Evolutionary conservation across 78 protist genomes (phyloP).

Genomic region (Dictyostelium firmibasis): DNA sequence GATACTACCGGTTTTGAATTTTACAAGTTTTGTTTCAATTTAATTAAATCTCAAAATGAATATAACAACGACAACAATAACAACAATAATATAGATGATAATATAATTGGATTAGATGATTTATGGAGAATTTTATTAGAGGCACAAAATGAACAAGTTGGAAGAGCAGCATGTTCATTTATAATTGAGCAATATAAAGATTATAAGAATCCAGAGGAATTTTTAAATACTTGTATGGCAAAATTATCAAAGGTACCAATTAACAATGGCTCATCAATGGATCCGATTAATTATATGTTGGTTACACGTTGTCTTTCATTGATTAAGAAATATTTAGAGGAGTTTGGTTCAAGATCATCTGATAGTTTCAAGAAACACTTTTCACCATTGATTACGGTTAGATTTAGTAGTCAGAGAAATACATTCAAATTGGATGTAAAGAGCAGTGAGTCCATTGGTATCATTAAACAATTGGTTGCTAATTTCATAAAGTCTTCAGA

Average conservation of each 20-base stretch:
- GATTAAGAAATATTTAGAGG: slow-evolving; percentile 23
- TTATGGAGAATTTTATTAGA: slow-evolving; percentile 79
- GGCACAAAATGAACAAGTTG: slow-evolving; percentile 72
- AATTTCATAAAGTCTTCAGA: not conserved
- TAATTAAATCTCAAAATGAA: not conserved
- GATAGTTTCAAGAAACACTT: slow-evolving; percentile 31
- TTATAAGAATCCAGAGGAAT: slow-evolving; percentile 17
- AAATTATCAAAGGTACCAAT: slow-evolving; percentile 41
- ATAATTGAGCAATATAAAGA: slow-evolving; percentile 42
- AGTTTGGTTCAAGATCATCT: slow-evolving; percentile 24
- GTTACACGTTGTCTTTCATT: slow-evolving; percentile 33
- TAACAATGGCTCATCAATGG: not conserved
- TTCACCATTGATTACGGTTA: slow-evolving; percentile 28
- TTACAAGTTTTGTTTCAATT: slow-evolving; percentile 25
- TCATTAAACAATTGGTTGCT: not conserved
- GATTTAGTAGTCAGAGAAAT: slow-evolving; percentile 4
- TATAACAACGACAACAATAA: not conserved
- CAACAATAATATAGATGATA: not conserved
- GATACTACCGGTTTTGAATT: slow-evolving; percentile 16
- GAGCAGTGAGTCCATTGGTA: slow-evolving; percentile 38
- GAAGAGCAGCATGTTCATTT: slow-evolving; percentile 10
- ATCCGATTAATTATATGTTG: not conserved
- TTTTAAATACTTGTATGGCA: slow-evolving; percentile 31
- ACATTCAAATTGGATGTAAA: not conserved
- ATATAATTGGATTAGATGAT: slow-evolving; percentile 67